Conservation (phyloP, 2,329 filamentous ascomycete genomes). For the Fusarium begoniae region DNA sequence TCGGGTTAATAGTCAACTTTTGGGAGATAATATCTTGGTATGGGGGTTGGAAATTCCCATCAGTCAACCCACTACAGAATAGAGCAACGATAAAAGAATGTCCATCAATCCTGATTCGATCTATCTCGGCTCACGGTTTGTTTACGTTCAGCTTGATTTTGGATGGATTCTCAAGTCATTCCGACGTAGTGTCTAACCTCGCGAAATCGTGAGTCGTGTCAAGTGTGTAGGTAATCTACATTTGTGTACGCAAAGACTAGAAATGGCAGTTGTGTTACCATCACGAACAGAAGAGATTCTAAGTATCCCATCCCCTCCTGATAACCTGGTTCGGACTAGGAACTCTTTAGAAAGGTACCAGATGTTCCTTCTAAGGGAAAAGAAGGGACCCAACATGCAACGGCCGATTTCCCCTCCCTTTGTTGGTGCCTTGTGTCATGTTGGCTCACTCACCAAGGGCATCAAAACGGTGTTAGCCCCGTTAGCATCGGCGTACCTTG, state of each 20-base stretch:
- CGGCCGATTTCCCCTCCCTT: background rate
- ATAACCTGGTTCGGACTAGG: background rate
- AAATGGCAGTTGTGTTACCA: background rate
- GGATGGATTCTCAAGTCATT: background rate
- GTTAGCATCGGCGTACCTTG: slow-evolving; percentile 9
- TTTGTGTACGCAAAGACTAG: background rate
- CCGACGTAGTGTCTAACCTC: background rate
- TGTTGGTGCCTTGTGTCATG: slow-evolving; percentile 13
- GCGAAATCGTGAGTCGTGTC: background rate
- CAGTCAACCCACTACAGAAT: background rate
- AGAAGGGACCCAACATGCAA: slow-evolving; percentile 1
- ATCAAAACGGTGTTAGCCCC: slow-evolving; percentile 18
- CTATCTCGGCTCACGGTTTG: background rate
- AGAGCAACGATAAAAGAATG: background rate
- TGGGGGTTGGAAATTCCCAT: background rate
- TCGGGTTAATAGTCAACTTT: background rate
- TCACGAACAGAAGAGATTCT: background rate
- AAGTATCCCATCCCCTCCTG: background rate
- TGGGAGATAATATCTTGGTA: background rate
- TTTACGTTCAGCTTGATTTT: background rate
- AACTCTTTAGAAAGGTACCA: background rate
- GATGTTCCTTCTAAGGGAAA: background rate
- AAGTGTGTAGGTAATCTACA: background rate
- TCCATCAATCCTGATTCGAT: background rate
- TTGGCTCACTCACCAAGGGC: slow-evolving; percentile 8